Percentiles rank a stretch among this genome's conserved stretches.
Evolutionary conservation across 352 stramenopile genomes (phyloP).

Genomic region (Saprolegnia diclina): DNA sequence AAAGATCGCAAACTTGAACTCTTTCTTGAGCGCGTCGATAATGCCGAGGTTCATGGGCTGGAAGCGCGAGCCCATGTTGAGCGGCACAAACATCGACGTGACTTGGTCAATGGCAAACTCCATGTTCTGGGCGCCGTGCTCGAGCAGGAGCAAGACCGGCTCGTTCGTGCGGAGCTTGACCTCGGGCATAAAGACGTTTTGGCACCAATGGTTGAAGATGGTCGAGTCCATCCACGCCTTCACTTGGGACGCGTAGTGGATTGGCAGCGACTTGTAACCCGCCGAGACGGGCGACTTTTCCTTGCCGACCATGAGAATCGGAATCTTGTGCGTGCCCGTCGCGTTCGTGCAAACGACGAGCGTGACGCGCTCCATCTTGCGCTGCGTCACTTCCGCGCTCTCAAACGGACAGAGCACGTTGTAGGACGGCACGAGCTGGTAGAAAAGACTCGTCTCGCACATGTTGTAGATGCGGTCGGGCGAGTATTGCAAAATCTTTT

Average conservation of each 20-base stretch:
- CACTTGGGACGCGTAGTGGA: slow-evolving; percentile 38
- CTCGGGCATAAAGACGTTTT: slow-evolving; percentile 42
- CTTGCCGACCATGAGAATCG: slow-evolving; percentile 46
- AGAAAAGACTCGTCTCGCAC: slow-evolving; percentile 47
- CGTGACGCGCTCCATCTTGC: slow-evolving; percentile 37
- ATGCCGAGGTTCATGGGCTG: slow-evolving; percentile 38
- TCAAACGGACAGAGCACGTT: slow-evolving; percentile 24
- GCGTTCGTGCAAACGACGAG: slow-evolving; percentile 48
- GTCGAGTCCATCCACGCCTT: slow-evolving; percentile 50
- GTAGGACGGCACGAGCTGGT: slow-evolving; percentile 39
- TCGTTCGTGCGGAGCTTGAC: slow-evolving; percentile 40
- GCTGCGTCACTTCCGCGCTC: slow-evolving; percentile 21
- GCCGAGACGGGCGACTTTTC: slow-evolving; percentile 32
- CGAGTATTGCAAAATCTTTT: slow-evolving; percentile 31
- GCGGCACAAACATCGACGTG: slow-evolving; percentile 39
- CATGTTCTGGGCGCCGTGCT: slow-evolving; percentile 40
- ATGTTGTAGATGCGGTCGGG: slow-evolving; percentile 50
- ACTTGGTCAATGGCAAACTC: slow-evolving; percentile 40
- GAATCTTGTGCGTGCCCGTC: slow-evolving; percentile 52
- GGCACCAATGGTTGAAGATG: slow-evolving; percentile 52
- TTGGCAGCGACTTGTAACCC: slow-evolving; percentile 25
- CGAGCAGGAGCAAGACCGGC: slow-evolving; percentile 39
- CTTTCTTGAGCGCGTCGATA: slow-evolving; percentile 44
- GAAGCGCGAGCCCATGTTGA: slow-evolving; percentile 29
- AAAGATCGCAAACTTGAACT: slow-evolving; percentile 47